Evolutionary conservation across 306 rosid genomes (phyloP).

Genomic region (Myrica gale): DNA sequence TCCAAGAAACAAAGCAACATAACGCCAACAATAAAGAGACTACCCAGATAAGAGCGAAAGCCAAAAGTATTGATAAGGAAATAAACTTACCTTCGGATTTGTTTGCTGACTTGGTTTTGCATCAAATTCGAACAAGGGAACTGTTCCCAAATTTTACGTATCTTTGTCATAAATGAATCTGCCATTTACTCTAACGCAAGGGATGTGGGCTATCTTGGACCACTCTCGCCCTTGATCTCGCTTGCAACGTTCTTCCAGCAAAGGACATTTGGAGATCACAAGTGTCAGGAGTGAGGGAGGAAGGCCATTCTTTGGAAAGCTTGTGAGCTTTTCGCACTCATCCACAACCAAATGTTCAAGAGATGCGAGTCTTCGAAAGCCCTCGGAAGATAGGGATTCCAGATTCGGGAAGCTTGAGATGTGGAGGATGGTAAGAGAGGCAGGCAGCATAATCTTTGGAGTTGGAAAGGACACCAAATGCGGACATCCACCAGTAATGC

Average conservation of each 20-base stretch:
- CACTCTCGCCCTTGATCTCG: neutral
- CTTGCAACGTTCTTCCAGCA: neutral
- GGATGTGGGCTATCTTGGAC: constrained; percentile 10
- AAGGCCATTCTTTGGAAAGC: too few relatives aligned
- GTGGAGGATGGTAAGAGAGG: neutral
- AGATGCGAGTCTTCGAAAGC: constrained; percentile 25
- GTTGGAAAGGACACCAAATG: neutral
- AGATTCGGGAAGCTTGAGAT: constrained; percentile 8
- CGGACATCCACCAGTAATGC: neutral
- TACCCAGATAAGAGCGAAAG: too few relatives aligned
- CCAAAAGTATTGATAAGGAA: too few relatives aligned
- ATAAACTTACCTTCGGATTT: too few relatives aligned
- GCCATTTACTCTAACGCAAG: neutral
- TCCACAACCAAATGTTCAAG: neutral
- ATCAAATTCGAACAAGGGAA: too few relatives aligned
- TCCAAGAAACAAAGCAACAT: too few relatives aligned
- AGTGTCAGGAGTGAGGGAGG: neutral
- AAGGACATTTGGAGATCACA: accelerated
- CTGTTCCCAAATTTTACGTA: too few relatives aligned
- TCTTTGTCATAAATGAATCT: accelerated
- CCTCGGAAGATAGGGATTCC: constrained; percentile 1
- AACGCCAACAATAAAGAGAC: too few relatives aligned
- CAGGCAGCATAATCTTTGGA: constrained; percentile 15
- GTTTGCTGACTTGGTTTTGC: too few relatives aligned
- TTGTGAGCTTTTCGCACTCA: too few relatives aligned